Conservation (phyloP, 73 alveolate genomes). For the Breviolum minutum region DNA sequence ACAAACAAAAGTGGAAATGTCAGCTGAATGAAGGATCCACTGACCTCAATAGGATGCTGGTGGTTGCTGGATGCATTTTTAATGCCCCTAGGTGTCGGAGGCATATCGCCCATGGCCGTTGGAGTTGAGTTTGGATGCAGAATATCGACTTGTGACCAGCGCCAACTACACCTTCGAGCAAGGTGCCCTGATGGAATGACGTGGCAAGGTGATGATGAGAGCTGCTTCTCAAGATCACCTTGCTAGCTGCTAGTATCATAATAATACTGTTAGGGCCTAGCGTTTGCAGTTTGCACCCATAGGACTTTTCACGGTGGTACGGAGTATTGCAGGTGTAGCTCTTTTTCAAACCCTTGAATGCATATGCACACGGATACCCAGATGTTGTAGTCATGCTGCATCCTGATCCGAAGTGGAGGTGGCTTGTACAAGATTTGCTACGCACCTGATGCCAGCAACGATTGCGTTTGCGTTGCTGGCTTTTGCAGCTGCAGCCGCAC, state of each 20-base stretch:
- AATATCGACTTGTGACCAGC: background rate
- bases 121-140: background rate
- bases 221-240: background rate
- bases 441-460: constrained; percentile 45
- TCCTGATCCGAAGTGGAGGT: background rate
- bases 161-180: constrained; percentile 53
- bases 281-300: background rate
- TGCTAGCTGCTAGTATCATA: background rate
- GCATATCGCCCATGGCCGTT: constrained; percentile 31
- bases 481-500: constrained; percentile 50
- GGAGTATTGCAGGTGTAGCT: no score
- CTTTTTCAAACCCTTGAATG: no score
- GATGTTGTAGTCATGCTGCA: background rate
- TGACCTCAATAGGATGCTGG: background rate
- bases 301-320: no score
- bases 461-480: constrained; percentile 39
- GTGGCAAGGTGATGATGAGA: background rate
- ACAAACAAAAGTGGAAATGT: no score
- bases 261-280: background rate
- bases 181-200: background rate
- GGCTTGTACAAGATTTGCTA: constrained; percentile 34
- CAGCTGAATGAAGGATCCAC: background rate
- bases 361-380: background rate
- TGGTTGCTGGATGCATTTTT: background rate
- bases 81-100: background rate